Conservation (phyloP, 768 basidiomycete genomes). For the Mycena floridula region DNA sequence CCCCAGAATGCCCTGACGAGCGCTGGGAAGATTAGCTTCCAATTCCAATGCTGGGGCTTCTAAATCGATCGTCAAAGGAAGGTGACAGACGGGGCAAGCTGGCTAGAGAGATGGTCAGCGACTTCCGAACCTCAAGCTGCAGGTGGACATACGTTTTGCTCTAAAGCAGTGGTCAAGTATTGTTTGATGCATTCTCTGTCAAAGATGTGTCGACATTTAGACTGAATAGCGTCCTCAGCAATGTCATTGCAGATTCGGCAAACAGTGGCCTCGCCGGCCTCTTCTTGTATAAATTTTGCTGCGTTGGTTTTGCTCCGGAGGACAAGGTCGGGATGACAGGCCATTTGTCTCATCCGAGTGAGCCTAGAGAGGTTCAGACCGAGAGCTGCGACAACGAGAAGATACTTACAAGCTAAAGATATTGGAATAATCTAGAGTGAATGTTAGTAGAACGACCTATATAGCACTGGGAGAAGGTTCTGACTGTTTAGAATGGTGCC, state of each 20-base stretch:
- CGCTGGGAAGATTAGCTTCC: constrained; percentile 45
- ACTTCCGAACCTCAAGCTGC: background rate
- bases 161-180: constrained; percentile 74
- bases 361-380: constrained; percentile 42
- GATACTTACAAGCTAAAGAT: constrained; percentile 69
- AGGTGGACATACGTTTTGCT: constrained; percentile 44
- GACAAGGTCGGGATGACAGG: constrained; percentile 92
- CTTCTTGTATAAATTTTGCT: constrained; percentile 48
- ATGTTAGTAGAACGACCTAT: background rate
- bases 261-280: constrained; percentile 69
- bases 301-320: constrained; percentile 80
- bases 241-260: constrained; percentile 96
- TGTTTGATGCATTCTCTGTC: constrained; percentile 95
- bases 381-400: background rate
- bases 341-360: constrained; percentile 95
- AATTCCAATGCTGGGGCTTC: constrained; percentile 89
- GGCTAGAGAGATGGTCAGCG: constrained; percentile 53
- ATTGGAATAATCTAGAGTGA: constrained; percentile 73
- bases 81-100: constrained; percentile 90
- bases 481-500: constrained; percentile 91
- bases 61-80: constrained; percentile 90
- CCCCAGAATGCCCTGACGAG: constrained; percentile 89
- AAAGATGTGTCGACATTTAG: constrained; percentile 91
- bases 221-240: constrained; percentile 94
- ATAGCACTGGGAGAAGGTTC: constrained; percentile 20